Base-by-base conservation (phyloP, 768 basidiomycete species). In the Candolleomyces eurysporus region DNA sequence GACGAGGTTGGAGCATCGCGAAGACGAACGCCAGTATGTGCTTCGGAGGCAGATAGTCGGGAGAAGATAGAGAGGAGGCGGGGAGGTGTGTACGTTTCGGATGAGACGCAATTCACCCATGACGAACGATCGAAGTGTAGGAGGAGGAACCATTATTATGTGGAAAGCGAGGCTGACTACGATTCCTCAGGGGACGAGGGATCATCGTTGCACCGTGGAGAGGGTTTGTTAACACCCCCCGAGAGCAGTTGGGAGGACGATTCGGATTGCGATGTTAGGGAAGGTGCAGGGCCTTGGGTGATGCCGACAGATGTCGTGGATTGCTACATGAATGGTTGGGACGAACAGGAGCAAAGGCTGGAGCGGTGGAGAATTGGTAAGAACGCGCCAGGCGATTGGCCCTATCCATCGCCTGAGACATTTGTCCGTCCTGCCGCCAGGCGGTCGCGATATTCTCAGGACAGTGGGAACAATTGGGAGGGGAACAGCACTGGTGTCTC, bases 271-370 rank as follows among this genome's bases (percentile, higher is more conserved):
- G 52, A 53, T 16, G 52, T 39, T 30, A 53, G 32, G 31, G 52
- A 53, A 5, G 30, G 30, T 19, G n/a, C 30, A 14, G 52, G 31
- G 5, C 52, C 52, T 4, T 31, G 16, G 16, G 31, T 30, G 52
- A 32, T 32, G 14, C 30, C 52, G 32, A 16, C 52, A 2, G 52
- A 53, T n/a, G 36, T 53, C 31, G 52, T 53, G 10, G 52, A 39
- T 32, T 53, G 36, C 52, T 53, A 53, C 32, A 53, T 17, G 21
- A 53, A 36, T n/a, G 52, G 52, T 5, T 53, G 52, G 52, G 52
- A 53, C n/a, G 52, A 53, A 14, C 52, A 36, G 4, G 46, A 48
- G 46, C 52, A 31, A 32, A 39, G 36, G 30, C 21, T 26, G 36
- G 36, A 36, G 11, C 36, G 6, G 36, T 36, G 36, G 36, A 36